Conservation (phyloP, 345 rosid genomes). For the Citrus unshiu region DNA sequence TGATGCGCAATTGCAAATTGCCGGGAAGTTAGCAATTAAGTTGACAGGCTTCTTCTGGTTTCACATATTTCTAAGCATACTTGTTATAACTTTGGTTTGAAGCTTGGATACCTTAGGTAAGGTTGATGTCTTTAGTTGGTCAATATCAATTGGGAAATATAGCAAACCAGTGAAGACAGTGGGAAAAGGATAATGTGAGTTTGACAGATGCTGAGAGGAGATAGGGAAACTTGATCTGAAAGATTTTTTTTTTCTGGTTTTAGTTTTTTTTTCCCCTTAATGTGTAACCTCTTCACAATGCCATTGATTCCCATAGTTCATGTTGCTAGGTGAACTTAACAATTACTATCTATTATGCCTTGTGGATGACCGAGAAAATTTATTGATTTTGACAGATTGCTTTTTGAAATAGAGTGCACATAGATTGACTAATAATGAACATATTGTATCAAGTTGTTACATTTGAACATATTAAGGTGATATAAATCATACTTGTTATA, state of each 20-base stretch:
- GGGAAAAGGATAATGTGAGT: neutral
- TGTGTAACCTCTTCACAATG: neutral
- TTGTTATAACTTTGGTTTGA: neutral
- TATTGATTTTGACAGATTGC: neutral
- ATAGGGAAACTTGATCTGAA: neutral
- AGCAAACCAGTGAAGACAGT: neutral
- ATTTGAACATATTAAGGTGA: no score
- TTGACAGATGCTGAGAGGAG: neutral
- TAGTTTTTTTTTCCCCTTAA: neutral
- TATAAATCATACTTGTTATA: no score
- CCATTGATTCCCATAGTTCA: neutral
- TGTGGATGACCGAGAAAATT: neutral
- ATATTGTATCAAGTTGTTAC: neutral
- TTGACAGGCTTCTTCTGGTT: neutral
- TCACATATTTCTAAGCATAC: neutral
- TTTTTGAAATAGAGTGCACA: neutral
- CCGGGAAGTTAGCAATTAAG: slow-evolving; percentile 2
- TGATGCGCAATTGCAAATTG: neutral
- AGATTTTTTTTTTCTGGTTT: neutral
- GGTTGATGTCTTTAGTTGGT: neutral
- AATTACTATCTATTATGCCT: neutral
- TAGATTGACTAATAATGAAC: neutral
- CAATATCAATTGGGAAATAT: neutral
- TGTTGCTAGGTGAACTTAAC: neutral
- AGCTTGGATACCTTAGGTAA: neutral